A percentile compares a stretch with the other conserved stretches of the same genome.
Evolutionary conservation across 73 alveolate species (phyloP).

Genomic region (Paramecium tetraurelia): DNA sequence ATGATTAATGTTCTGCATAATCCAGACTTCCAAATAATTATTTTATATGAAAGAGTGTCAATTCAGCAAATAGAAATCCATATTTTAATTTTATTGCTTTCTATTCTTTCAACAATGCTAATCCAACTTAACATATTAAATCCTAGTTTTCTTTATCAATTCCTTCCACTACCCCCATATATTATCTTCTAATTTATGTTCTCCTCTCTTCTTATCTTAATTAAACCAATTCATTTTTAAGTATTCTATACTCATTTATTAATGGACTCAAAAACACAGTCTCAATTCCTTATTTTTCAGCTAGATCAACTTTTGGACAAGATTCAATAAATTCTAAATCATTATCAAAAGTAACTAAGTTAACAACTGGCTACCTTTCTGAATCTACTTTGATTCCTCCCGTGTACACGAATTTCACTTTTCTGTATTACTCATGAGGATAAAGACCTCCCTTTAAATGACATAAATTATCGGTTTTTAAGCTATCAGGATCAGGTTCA

Average conservation of each 20-base stretch:
- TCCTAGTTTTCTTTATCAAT: neutral
- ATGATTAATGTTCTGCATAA: neutral
- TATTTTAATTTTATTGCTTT: neutral
- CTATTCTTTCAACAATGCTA: neutral
- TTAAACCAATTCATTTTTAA: neutral
- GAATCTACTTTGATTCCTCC: neutral
- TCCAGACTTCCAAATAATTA: neutral
- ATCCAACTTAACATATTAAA: neutral
- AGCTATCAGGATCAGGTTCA: conserved; percentile 3
- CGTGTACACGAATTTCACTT: neutral
- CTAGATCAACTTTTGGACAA: conserved; percentile 14
- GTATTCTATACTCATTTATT: neutral
- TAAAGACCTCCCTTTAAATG: neutral
- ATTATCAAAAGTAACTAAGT: conserved; percentile 16
- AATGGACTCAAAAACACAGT: neutral
- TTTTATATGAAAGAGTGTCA: neutral
- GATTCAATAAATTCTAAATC: conserved; percentile 1
- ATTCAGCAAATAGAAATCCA: neutral
- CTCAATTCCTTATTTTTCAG: neutral
- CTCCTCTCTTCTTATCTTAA: neutral
- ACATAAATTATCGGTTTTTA: neutral
- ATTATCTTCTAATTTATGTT: neutral
- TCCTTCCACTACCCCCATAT: conserved; percentile 22
- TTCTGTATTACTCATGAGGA: neutral
- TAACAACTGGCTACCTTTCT: neutral